Base-by-base conservation (phyloP, 1,284 basidiomycete species). In the Pseudomicrostroma phylloplanum region DNA sequence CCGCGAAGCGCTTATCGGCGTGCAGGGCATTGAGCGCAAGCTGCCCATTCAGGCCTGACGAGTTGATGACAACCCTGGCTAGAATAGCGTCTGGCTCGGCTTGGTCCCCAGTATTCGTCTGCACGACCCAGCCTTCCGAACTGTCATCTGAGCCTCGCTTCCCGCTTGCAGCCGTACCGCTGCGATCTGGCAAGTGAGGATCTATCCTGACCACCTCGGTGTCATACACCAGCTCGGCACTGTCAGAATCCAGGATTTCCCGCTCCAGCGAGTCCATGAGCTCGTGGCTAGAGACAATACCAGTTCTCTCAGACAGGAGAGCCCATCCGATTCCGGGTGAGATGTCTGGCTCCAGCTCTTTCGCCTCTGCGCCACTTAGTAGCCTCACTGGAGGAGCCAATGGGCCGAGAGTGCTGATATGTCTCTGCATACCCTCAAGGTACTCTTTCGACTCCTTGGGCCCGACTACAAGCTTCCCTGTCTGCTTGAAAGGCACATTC, bases 171-270 rank as follows among this genome's bases (percentile, higher is more conserved):
- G 57, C 41, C 21, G 25, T 15, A 15, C 51, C 51, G 7, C 25
- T 26, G 21, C 15, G 19, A 26, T 15, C 21, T 9, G 67, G 65
- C n/a, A 62, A 26, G 55, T 67, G 62, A n/a, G 86, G 85, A 74
- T 96, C 92, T 13, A 98, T 84, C 30, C 94, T 86, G n/a, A 96
- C 91, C 21, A 92, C 91, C 23, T 83, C 83, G 0, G 92, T 96
- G 2, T 87, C 88, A 72, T 88, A 89, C 0, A 89, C 90, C 11
- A 96, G 81, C 60, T 90, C 86, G 11, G 89, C 89, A 30, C 81
- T 83, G 54, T 86, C 88, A 3, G 86, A 85, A 8, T 90, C 86
- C 9, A 81, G 80, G 58, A 96, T 86, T 58, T 93, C 90, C 67
- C 83, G 84, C 76, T 91, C 90, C 42, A 96, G 82, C 65, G 85